These are phyloP conservation scores for Wickerhamiella galacta DNA, from an alignment of 805 yeast genomes.

Conservation along the genomic window DNA sequence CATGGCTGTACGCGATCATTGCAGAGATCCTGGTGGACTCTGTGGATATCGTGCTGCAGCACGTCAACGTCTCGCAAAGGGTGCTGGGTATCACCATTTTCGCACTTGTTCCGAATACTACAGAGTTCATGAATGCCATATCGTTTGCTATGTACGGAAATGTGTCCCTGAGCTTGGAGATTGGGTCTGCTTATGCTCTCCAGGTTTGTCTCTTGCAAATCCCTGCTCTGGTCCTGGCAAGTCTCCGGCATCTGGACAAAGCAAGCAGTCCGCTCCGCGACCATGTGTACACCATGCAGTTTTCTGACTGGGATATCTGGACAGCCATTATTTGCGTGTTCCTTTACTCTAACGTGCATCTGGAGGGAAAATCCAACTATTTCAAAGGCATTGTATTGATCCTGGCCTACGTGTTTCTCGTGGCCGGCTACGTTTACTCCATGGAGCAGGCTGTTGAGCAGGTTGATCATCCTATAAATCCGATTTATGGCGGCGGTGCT, in stretches of 20 bases:
- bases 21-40: slow-evolving; percentile 90
- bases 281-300: slow-evolving; percentile 52
- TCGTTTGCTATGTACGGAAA: slow-evolving; percentile 94
- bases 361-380: slow-evolving; percentile 92
- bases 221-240: slow-evolving; percentile 72
- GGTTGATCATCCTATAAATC: no score
- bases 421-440: slow-evolving; percentile 78
- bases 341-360: slow-evolving; percentile 80
- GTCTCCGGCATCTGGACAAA: slow-evolving; percentile 27
- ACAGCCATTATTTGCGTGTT: slow-evolving; percentile 75
- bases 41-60: slow-evolving; percentile 69
- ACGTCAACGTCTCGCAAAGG: slow-evolving; percentile 75
- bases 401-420: slow-evolving; percentile 55
- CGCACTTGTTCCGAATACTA: slow-evolving; percentile 91
- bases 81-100: slow-evolving; percentile 85
- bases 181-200: slow-evolving; percentile 92
- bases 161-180: slow-evolving; percentile 92
- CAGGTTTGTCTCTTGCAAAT: slow-evolving; percentile 90
- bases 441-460: no score
- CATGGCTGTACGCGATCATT: slow-evolving; percentile 74
- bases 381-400: slow-evolving; percentile 86
- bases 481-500: no score
- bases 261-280: slow-evolving; percentile 16
- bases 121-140: slow-evolving; percentile 91
- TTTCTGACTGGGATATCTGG: slow-evolving; percentile 90